Evolutionary conservation across 352 stramenopile genomes (phyloP), one percentile per base, ranked within the genome.

Genomic region (Thalassiosira livingstoniorum): DNA sequence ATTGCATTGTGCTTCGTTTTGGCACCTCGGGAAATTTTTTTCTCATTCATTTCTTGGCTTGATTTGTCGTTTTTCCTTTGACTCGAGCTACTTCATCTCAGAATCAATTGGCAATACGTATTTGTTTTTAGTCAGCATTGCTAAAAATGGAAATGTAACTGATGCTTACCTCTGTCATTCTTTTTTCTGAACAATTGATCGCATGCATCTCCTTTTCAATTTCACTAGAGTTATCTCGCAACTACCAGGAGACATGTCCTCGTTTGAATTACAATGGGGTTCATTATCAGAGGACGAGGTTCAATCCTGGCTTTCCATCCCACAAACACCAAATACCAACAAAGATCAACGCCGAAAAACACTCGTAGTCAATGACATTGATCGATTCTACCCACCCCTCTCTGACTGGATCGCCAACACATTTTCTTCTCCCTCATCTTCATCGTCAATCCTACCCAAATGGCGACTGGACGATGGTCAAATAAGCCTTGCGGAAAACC

Each of bases 401-500:
- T 77, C 83, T 15, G 78, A 93, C 75, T 93, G 90, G 89, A 93
- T 94, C 45, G 61, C 87, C 69, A 37, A 80, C 21, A 75, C 43
- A 25, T 93, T 92, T 66, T 11, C 35, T 42, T n/a, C n/a, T n/a
- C n/a, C n/a, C n/a, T n/a, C n/a, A n/a, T n/a, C n/a, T n/a, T n/a
- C n/a, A n/a, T n/a, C n/a, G n/a, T n/a, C n/a, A n/a, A 90, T 92
- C 23, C 60, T 94, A 42, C 88, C 91, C 47, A 77, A 85, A 74
- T 95, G 91, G 91, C 63, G 91, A 76, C 83, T 90, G 45, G 91
- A 95, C 66, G 91, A 95, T 83, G 91, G 82, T 32, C 90, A 94
- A 74, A 86, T 94, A 10, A 91, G 82, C 82, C 65, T 94, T 21
- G 81, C 91, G 1, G 55, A 82, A 43, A 37, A 70, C 13, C 80